Percentiles rank a stretch among this genome's conserved stretches.
Evolutionary conservation across 352 stramenopile genomes (phyloP).

Genomic region (Phytophthora foliorum): DNA sequence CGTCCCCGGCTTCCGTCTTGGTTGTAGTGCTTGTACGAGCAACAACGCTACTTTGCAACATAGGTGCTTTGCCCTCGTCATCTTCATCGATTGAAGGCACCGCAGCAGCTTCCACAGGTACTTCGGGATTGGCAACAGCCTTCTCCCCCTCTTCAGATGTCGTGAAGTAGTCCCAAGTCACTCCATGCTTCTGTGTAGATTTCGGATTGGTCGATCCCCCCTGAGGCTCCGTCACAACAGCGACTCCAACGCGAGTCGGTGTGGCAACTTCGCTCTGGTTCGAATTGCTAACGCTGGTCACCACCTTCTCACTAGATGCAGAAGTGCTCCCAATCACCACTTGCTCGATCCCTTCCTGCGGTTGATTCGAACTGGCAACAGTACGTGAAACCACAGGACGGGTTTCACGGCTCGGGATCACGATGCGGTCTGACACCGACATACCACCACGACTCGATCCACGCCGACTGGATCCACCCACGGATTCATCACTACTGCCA

Average conservation of each 20-base stretch:
- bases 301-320: not conserved
- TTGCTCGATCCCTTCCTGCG: not conserved
- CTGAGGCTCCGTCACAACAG: constrained; percentile 11
- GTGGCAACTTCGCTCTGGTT: constrained; percentile 8
- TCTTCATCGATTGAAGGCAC: too few relatives aligned
- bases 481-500: constrained; percentile 28
- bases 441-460: constrained; percentile 1
- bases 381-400: constrained; percentile 20
- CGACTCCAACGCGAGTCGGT: not conserved
- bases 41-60: not conserved
- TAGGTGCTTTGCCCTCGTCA: constrained; percentile 14
- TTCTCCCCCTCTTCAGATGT: too few relatives aligned
- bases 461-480: constrained; percentile 17
- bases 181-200: too few relatives aligned
- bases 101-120: too few relatives aligned
- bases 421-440: constrained; percentile 12
- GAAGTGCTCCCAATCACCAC: not conserved
- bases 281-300: not conserved
- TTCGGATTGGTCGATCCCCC: constrained; percentile 3
- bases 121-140: too few relatives aligned
- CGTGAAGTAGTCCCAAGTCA: too few relatives aligned
- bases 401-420: constrained; percentile 16
- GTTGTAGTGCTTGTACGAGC: not conserved
- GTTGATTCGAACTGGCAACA: constrained; percentile 4
- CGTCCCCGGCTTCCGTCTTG: not conserved